A percentile compares a stretch with the other conserved stretches of the same genome.
phyloP scores from a whole-genome alignment of 306 rosid species.

The Prunus persica region DNA sequence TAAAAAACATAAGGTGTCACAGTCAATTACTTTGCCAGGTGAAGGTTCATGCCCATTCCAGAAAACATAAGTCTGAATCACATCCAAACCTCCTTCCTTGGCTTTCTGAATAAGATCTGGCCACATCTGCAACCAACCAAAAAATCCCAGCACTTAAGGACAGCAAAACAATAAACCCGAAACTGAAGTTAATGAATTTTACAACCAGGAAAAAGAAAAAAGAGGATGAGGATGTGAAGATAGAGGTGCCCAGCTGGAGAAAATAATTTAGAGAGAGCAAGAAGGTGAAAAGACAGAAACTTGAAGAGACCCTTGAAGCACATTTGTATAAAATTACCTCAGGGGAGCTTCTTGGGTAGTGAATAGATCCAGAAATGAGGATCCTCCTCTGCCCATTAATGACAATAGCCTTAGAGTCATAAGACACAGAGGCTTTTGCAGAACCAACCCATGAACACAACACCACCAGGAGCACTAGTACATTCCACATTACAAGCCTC shows the following conservation, averaged over 20 bases:
- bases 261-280: conserved; percentile 1
- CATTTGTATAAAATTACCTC: conserved; percentile 64
- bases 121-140: conserved; percentile 76
- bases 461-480: conserved; percentile 12
- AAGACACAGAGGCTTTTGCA: conserved; percentile 72
- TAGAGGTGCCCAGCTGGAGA: conserved; percentile 30
- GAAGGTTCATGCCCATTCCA: conserved; percentile 99
- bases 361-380: conserved; percentile 95
- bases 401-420: conserved; percentile 75
- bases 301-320: conserved; percentile 27
- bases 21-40: conserved; percentile 68
- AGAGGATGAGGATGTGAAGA: conserved; percentile 15
- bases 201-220: neutral
- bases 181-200: neutral
- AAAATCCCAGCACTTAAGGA: neutral
- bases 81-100: conserved; percentile 97
- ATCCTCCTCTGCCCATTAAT: conserved; percentile 90
- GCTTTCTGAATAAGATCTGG: conserved; percentile 99
- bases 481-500: conserved; percentile 75
- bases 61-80: conserved; percentile 90
- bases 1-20: conserved; percentile 22
- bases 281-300: conserved; percentile 9
- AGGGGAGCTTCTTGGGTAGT: conserved; percentile 96
- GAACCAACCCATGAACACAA: conserved; percentile 36
- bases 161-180: neutral